These are phyloP conservation scores for Annulohypoxylon nitens DNA, from an alignment of 495 filamentous ascomycete genomes.

Conservation along the genomic window DNA sequence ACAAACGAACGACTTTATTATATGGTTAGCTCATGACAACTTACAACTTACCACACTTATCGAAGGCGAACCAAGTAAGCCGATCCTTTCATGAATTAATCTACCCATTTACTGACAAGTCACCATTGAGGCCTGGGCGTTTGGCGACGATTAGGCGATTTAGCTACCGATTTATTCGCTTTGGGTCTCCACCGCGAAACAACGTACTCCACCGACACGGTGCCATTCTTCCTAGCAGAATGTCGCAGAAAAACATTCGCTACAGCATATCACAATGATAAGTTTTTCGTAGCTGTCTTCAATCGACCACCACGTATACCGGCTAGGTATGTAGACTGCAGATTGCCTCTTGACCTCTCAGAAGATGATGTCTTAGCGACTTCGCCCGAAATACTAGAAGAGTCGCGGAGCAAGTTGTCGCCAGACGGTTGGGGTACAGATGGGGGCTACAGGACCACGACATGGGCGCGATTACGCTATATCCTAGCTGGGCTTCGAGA, in stretches of 20 bases:
- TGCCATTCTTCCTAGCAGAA: conserved; percentile 11
- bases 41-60: conserved; percentile 10
- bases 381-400: not conserved
- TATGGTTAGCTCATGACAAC: conserved; percentile 12
- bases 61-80: conserved; percentile 8
- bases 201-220: not conserved
- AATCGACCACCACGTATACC: conserved; percentile 4
- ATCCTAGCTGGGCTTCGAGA: not conserved
- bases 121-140: not conserved
- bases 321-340: not conserved
- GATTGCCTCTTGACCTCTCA: not conserved
- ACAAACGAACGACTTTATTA: conserved; percentile 3
- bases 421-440: conserved; percentile 7
- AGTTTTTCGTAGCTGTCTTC: conserved; percentile 4
- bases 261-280: conserved; percentile 14
- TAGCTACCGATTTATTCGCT: not conserved
- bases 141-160: conserved; percentile 1
- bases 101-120: not conserved
- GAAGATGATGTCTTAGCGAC: conserved; percentile 14
- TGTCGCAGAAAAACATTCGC: conserved; percentile 11
- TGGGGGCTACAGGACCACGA: not conserved
- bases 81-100: not conserved
- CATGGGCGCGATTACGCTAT: conserved; percentile 14
- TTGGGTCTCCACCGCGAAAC: conserved; percentile 15
- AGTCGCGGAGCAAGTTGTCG: conserved; percentile 1